Conservation (phyloP, 192 early-diverging fungal genomes). For the Kickxella alabastrina region DNA sequence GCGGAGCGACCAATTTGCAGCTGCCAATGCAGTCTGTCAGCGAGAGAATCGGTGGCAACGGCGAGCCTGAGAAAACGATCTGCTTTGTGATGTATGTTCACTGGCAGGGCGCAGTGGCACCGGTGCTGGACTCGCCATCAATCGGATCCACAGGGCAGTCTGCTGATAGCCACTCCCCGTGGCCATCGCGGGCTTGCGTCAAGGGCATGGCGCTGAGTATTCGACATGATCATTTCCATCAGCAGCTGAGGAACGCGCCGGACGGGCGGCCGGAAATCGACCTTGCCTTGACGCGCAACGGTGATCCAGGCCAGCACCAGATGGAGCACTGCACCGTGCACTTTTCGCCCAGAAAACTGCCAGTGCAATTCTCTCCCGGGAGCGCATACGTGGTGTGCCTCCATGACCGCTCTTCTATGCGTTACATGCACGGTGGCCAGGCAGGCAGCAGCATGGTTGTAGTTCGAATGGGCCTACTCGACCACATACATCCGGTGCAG, state of each 20-base stretch:
- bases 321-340: conserved; percentile 9
- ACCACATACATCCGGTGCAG: conserved; percentile 23
- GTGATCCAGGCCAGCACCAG: not conserved
- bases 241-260: not conserved
- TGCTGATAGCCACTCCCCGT: not conserved
- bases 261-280: not conserved
- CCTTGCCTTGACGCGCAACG: too few species aligned
- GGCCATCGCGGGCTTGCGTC: not conserved
- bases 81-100: conserved; percentile 27
- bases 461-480: not conserved
- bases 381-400: conserved; percentile 26
- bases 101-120: conserved; percentile 4
- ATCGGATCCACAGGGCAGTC: not conserved
- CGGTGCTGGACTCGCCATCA: not conserved
- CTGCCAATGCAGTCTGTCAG: too few species aligned
- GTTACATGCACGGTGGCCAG: not conserved
- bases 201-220: not conserved
- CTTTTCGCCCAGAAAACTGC: conserved; percentile 5
- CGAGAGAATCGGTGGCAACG: not conserved
- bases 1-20: conserved; percentile 4
- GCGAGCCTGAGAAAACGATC: not conserved
- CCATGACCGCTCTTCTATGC: not conserved
- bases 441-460: not conserved
- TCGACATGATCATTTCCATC: not conserved
- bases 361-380: conserved; percentile 10